Evolutionary conservation across 1,284 basidiomycete species (phyloP), one percentile per base, ranked within the genome.

Genomic region (Cutaneotrichosporon dermatis): DNA sequence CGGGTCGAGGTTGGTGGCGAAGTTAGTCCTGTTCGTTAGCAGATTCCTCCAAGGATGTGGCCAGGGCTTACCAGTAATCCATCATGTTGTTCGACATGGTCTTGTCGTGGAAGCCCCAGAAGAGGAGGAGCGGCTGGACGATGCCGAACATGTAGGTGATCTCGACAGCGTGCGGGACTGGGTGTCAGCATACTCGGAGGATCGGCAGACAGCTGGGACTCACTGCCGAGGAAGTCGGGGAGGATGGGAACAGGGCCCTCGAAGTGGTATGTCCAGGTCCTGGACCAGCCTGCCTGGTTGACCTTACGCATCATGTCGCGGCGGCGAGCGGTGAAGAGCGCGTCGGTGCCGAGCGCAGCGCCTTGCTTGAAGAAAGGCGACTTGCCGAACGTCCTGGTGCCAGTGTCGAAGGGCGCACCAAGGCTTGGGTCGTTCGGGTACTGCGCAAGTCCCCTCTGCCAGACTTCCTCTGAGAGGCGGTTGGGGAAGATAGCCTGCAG

Each of bases 1-100:
- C n/a, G 74, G 74, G 57, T 75, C 65, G 52, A 66, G 61, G 66
- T 68, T 68, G 63, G 73, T 69, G 36, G 69, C 73, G 63, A 78
- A 78, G 66, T 76, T 76, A 62, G 75, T 55, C 66, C 72, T 73
- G 58, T n/a, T 13, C 9, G 25, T 16, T 35, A 16, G n/a, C 25
- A 25, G 25, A 25, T 25, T 25, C 25, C 5, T 15, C 8, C 13
- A n/a, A 9, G 35, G 34, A 7, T 7, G 35, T 7, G 25, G 25
- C 6, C 4, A 16, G 1, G 62, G 71, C 25, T 57, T 52, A 75
- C 75, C 70, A 75, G 66, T 78, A 76, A 36, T 70, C 60, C 54
- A 70, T 64, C 60, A 75, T 68, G 12, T 44, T 57, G 44, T 73
- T 67, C 13, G 51, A 59, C 4, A 57, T 60, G 5, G 69, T 69